Base-by-base conservation (phyloP, 1,284 basidiomycete genomes). In the Kwoniella shivajii region DNA sequence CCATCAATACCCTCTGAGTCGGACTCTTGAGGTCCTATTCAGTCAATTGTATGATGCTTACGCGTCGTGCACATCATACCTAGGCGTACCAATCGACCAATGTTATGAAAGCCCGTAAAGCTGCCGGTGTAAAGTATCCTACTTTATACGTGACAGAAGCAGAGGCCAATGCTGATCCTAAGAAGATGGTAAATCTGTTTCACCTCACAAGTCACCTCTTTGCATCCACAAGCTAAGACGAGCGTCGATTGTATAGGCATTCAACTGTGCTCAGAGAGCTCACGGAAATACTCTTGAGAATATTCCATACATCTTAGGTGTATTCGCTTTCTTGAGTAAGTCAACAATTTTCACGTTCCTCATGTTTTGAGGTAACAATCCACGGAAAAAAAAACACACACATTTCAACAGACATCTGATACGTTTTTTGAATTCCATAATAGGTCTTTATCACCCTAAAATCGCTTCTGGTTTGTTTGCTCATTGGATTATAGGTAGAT, bases 201-300 rank as follows among this genome's bases (percentile, higher is more conserved):
- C 4, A 34, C 22, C 22, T n/a, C n/a, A 16, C 3, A 6, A 38
- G 18, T 42, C 7, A 11, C 6, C 39, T 18, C 20, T 42, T 16
- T 42, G 20, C 39, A 20, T 6, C 43, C 11, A 16, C 7, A 41
- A 18, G 9, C 37, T 29, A 18, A 13, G 24, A 34, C n/a, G 39
- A 4, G 20, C 16, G 20, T 30, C 5, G 20, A 26, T 33, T n/a
- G 4, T 34, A 22, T 57, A 68, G 63, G 49, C 50, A 36, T 74
- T 65, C 61, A 74, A 76, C 66, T 76, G 74, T 47, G 56, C 59
- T 18, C 74, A 76, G 60, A 60, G 74, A 43, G 69, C 68, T 34
- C 67, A 74, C 56, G 64, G 55, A n/a, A 76, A 75, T 64, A 72
- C 71, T n/a, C 65, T 75, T 50, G 74, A 76, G 65, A 58, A 50